Evolutionary conservation across 169 alveolate species (phyloP).

Genomic region (Plasmodium coatneyi): DNA sequence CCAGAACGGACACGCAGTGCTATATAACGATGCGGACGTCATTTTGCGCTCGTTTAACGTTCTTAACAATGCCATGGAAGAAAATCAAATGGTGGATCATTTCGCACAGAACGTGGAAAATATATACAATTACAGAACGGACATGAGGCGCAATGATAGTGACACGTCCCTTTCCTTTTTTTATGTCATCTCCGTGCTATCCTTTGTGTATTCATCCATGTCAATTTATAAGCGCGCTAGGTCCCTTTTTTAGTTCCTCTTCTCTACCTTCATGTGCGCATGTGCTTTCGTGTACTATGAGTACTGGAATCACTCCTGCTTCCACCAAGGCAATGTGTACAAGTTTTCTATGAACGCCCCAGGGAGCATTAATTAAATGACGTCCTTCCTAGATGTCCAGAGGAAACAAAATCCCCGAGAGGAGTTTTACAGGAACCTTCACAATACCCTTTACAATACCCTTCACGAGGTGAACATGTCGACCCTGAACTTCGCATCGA

Average conservation of each 20-base stretch:
- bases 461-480: background rate
- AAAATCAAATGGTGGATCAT: background rate
- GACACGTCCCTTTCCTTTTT: too few species aligned
- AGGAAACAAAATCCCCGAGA: background rate
- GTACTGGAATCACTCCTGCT: background rate
- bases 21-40: background rate
- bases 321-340: background rate
- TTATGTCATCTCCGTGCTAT: too few species aligned
- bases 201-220: too few species aligned
- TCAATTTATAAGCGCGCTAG: too few species aligned
- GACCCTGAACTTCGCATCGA: background rate
- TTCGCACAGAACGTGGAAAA: background rate
- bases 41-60: background rate
- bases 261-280: background rate
- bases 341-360: background rate
- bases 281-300: slow-evolving; percentile 1
- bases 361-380: slow-evolving; percentile 1
- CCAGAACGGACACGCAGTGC: background rate
- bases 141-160: background rate
- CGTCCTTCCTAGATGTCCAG: too few species aligned
- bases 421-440: too few species aligned
- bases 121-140: background rate
- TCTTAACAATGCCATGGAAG: background rate
- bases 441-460: background rate
- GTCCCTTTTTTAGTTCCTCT: background rate